phyloP scores from a whole-genome alignment of 805 yeast species.

The Pichia nakasei region DNA sequence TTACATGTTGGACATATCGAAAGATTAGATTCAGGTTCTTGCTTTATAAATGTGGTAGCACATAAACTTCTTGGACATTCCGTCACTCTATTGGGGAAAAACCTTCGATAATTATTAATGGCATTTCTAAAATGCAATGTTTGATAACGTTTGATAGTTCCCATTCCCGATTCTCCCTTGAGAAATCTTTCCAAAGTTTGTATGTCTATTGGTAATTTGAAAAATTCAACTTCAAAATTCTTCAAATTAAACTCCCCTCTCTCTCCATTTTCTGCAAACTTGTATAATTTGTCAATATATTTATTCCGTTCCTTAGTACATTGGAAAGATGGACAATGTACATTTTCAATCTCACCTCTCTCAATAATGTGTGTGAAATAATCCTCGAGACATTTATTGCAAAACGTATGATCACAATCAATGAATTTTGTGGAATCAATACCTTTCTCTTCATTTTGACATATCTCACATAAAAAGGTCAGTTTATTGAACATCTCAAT shows the following conservation, averaged over 20 bases:
- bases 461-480: slow-evolving; percentile 47
- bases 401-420: slow-evolving; percentile 42
- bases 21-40: slow-evolving; percentile 36
- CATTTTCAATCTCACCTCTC: slow-evolving; percentile 39
- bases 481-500: slow-evolving; percentile 23
- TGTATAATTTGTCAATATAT: slow-evolving; percentile 10
- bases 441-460: slow-evolving; percentile 44
- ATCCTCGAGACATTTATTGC: slow-evolving; percentile 35
- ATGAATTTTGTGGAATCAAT: slow-evolving; percentile 27
- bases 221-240: slow-evolving; percentile 29
- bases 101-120: slow-evolving; percentile 34
- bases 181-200: slow-evolving; percentile 29
- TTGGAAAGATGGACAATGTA: slow-evolving; percentile 52
- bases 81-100: slow-evolving; percentile 41
- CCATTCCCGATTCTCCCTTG: slow-evolving; percentile 1
- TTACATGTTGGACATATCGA: slow-evolving; percentile 42
- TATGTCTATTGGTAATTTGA: slow-evolving; percentile 33
- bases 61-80: slow-evolving; percentile 44
- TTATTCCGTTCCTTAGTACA: slow-evolving; percentile 27
- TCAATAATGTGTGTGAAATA: slow-evolving; percentile 35
- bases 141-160: slow-evolving; percentile 29
- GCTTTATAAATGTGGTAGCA: slow-evolving; percentile 36
- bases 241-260: slow-evolving; percentile 16
- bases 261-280: slow-evolving; percentile 4
- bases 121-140: slow-evolving; percentile 30